Conservation (phyloP, 306 rosid species). For the Calophaca sinica region DNA sequence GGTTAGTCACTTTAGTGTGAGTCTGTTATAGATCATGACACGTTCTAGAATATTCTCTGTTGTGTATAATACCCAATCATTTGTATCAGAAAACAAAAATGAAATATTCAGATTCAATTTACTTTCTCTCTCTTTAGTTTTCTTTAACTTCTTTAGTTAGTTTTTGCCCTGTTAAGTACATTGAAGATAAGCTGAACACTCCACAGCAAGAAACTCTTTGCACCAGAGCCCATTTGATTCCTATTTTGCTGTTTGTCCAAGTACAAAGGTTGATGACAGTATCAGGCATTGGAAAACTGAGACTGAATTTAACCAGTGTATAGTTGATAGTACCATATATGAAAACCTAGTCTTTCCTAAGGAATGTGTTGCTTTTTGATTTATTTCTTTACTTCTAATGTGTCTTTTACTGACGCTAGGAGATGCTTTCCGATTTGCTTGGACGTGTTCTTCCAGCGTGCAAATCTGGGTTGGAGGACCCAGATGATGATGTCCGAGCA, state of each 20-base stretch:
- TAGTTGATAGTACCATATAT: conserved; percentile 1
- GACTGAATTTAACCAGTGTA: conserved; percentile 5
- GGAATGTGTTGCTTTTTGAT: background rate
- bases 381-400: conserved; percentile 31
- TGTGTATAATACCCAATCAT: too few relatives aligned
- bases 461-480: conserved; percentile 94
- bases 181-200: background rate
- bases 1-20: too few relatives aligned
- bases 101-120: too few relatives aligned
- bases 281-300: conserved; percentile 4
- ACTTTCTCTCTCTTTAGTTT: too few relatives aligned
- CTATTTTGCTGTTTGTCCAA: conserved; percentile 13
- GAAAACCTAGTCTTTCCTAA: conserved; percentile 27
- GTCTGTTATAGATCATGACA: too few relatives aligned
- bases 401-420: conserved; percentile 60
- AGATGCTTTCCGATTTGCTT: conserved; percentile 90
- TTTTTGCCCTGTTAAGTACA: conserved; percentile 3
- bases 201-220: conserved; percentile 9
- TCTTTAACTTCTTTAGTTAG: background rate
- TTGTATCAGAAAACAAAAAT: too few relatives aligned
- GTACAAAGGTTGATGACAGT: conserved; percentile 10
- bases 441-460: conserved; percentile 89
- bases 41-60: too few relatives aligned
- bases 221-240: conserved; percentile 21
- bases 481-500: conserved; percentile 98